Evolutionary conservation across 768 basidiomycete species (phyloP).

Genomic region (Aureoboletus auriporus): DNA sequence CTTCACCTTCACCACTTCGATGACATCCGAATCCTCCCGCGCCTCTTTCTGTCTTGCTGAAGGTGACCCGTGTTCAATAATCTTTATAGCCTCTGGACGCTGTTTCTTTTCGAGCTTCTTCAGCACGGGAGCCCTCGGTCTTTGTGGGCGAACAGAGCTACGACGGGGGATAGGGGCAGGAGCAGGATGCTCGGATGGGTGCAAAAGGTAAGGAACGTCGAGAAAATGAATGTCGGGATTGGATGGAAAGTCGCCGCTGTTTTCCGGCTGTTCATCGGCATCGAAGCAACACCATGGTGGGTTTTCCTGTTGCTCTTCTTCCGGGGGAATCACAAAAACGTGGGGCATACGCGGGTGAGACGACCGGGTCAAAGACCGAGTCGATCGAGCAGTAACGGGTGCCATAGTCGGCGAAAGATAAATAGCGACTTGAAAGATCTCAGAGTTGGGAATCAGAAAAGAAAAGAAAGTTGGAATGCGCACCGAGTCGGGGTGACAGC

Average conservation of each 20-base stretch:
- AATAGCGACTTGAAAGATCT: constrained; percentile 15
- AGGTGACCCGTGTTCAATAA: constrained; percentile 19
- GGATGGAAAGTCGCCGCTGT: constrained; percentile 11
- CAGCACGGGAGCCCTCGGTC: constrained; percentile 4
- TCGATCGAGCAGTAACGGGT: constrained; percentile 8
- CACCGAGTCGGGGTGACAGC: constrained; percentile 7
- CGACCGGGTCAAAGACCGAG: constrained; percentile 1
- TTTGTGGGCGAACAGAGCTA: constrained; percentile 6
- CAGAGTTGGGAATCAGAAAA: not conserved
- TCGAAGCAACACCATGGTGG: constrained; percentile 57
- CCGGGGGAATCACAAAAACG: constrained; percentile 56
- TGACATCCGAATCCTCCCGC: constrained; percentile 48
- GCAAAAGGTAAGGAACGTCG: constrained; percentile 29
- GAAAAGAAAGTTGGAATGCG: not conserved
- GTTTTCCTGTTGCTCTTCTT: constrained; percentile 46
- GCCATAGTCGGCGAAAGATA: not conserved
- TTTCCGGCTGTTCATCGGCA: constrained; percentile 35
- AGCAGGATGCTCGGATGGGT: constrained; percentile 5
- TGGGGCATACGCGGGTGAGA: constrained; percentile 35
- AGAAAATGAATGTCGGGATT: constrained; percentile 30
- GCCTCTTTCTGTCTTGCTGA: constrained; percentile 26
- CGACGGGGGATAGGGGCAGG: constrained; percentile 5
- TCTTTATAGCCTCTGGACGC: constrained; percentile 25
- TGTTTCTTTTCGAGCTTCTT: constrained; percentile 30
- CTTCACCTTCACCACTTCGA: constrained; percentile 59